Base-by-base conservation (phyloP, 2,329 filamentous ascomycete genomes). In the Pseudogymnoascus pannorum region DNA sequence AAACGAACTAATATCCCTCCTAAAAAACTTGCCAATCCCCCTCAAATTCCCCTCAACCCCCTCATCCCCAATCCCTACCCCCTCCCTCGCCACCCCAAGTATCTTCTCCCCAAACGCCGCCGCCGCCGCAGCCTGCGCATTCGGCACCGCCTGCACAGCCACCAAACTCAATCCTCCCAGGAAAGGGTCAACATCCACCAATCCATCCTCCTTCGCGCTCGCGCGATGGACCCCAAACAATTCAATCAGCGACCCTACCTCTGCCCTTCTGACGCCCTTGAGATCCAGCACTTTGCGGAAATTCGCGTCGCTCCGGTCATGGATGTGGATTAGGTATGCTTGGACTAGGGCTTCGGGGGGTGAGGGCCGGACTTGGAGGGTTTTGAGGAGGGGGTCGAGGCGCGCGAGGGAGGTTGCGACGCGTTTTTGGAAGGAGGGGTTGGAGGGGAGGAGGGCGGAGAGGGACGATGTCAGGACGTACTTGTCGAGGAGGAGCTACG, bases 321-420 rank as follows among this genome's bases (percentile, higher is more conserved):
- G 92, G 66, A 99, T 94, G 76, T 97, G 94, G 74, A 97, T 96
- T 33, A 99, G 86, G 73, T 99, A 99, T 33, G 94, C 94, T 76
- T 97, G 93, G 0, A 99, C 92, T 3, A 99, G 84, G 1, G 91
- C 93, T 77, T 99, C 94, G 0, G 93, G 89, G 0, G 94, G 94
- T 4, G 89, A 90, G 2, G 92, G 86, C 26, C 91, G 91, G 57
- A 99, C 93, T 79, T 99, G 94, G 2, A 99, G 83, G 2, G 94
- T 97, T 76, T 99, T 99, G 68, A 99, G 87, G 20, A 99, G 83
- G 0, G 91, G 89, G 70, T 97, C 93, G 66, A 97, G 87, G 67
- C 92, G 91, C 62, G 86, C 85, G 81, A 96, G 94, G 70, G 85
- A 88, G 63, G 87, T 83, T 70, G 88, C 90, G 58, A 97, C 91